These are phyloP conservation scores for Stenocarpella maydis DNA, from an alignment of 2,329 filamentous ascomycete genomes.

Conservation along the genomic window DNA sequence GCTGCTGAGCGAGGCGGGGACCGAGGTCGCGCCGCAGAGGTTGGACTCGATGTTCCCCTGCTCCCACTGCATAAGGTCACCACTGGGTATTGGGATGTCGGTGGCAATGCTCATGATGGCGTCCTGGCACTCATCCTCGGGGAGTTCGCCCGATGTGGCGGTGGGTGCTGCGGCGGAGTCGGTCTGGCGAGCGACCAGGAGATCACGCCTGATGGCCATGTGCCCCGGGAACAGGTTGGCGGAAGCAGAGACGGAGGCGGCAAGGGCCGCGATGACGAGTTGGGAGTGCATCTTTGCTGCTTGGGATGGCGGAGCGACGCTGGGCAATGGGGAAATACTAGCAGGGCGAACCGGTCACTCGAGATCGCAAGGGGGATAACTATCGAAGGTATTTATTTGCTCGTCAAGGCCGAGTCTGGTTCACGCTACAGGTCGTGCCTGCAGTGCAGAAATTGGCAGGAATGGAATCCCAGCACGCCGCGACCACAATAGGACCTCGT, in stretches of 20 bases:
- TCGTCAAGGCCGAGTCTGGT: too few relatives aligned
- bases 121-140: conserved; percentile 35
- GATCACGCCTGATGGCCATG: conserved; percentile 34
- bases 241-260: conserved; percentile 38
- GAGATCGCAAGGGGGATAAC: neutral
- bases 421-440: neutral
- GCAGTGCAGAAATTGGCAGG: conserved; percentile 1
- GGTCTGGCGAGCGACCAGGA: conserved; percentile 40
- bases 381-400: too few relatives aligned
- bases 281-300: conserved; percentile 40
- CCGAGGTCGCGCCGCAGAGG: conserved; percentile 38
- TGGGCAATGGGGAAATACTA: neutral
- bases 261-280: conserved; percentile 40
- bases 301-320: neutral
- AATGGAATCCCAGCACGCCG: neutral
- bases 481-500: neutral
- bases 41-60: conserved; percentile 37
- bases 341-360: neutral
- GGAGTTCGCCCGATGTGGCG: conserved; percentile 22
- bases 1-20: conserved; percentile 39
- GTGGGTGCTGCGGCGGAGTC: conserved; percentile 17
- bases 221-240: conserved; percentile 36
- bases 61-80: conserved; percentile 38
- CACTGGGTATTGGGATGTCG: conserved; percentile 39
- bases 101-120: conserved; percentile 37